Percentiles rank a stretch among this genome's conserved stretches.
Evolutionary conservation across 2,329 filamentous ascomycete genomes (phyloP).

Genomic region (Arachnopeziza araneosa): DNA sequence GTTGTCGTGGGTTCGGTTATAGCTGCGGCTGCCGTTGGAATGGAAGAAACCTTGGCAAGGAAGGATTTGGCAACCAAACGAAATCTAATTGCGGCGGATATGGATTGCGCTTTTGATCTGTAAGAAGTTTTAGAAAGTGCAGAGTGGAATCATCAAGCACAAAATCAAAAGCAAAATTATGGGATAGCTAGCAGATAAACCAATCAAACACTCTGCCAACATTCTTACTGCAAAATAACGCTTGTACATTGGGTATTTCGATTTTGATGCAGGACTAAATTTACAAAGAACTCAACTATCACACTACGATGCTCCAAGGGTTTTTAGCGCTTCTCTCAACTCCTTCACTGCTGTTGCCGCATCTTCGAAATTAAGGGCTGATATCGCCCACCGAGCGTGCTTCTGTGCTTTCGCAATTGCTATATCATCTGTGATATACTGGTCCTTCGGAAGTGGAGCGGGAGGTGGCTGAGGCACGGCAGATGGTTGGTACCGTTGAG

Average conservation of each 20-base stretch:
- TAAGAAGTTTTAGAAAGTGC: no score
- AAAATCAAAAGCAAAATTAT: no score
- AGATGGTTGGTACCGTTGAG: constrained; percentile 1
- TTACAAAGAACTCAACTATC: background rate
- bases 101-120: background rate
- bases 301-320: constrained; percentile 25
- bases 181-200: no score
- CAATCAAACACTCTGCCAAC: no score
- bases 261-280: background rate
- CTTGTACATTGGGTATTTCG: background rate
- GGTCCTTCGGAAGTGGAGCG: constrained; percentile 9
- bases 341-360: constrained; percentile 85
- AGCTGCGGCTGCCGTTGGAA: background rate
- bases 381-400: constrained; percentile 95
- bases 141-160: no score
- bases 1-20: background rate
- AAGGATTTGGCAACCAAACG: background rate
- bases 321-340: constrained; percentile 63
- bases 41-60: no score
- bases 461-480: background rate
- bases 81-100: background rate
- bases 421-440: constrained; percentile 59
- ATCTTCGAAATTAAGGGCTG: constrained; percentile 94
- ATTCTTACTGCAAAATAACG: background rate
- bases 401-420: constrained; percentile 80